Base-by-base conservation (phyloP, 352 stramenopile species). In the Phytopythium mirpurense region DNA sequence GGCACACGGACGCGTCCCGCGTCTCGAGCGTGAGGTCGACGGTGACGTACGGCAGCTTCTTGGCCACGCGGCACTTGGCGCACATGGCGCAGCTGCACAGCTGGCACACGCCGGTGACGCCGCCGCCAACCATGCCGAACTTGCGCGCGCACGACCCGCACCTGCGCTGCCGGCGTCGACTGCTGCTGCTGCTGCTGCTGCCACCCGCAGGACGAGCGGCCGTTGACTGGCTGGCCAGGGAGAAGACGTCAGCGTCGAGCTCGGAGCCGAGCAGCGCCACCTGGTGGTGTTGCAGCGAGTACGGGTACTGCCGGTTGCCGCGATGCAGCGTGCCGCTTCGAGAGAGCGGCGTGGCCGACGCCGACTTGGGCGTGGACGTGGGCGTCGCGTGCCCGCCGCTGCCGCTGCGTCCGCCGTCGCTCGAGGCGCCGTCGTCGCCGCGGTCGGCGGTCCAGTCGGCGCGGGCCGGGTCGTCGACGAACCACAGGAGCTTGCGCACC, bases 401-500 rank as follows among this genome's bases (percentile, higher is more conserved):
- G 3, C 26, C 44, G 9, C 44, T 50, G 18, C 16, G 44, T 11
- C 12, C 31, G 7, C 44, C 38, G 38, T 44, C 26, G 8, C 44
- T 50, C 9, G 6, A 6, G 0, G 23, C 19, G 26, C 44, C 44
- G 31, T 12, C 44, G 44, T 52, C 46, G 1, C 11, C n/a, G n/a
- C n/a, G 29, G n/a, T 52, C 34, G 29, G 42, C 21, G 29, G n/a
- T 8, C 46, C 46, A 52, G 9, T 41, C 31, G 29, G 66, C 62
- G 11, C 59, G 42, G 12, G 72, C 62, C 23, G 62, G 65, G 43
- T 73, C 68, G 16, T 68, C 52, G 18, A 59, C 34, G 31, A 73
- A 67, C 70, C 70, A 62, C 66, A 74, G 68, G 42, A 78, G 61
- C 50, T 82, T 82, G 45, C 78, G 78, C 31, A 70, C 51, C 29